Conservation (phyloP, 2,329 filamentous ascomycete genomes). For the Cytospora paraplurivora region DNA sequence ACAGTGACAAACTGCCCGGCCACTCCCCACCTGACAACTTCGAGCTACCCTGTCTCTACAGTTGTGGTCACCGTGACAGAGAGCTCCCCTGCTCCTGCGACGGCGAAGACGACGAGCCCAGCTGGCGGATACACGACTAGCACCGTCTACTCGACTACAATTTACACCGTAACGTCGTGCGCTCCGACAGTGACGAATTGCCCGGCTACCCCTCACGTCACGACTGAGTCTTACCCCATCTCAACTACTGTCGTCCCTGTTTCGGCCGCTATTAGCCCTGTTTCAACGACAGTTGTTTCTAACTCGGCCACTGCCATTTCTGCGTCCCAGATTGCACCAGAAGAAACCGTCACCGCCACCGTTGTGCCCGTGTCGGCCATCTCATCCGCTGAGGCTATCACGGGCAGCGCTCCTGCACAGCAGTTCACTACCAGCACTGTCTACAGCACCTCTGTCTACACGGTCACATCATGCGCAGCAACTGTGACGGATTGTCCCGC, state of each 20-base stretch:
- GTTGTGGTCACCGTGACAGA: constrained; percentile 49
- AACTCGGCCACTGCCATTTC: no score
- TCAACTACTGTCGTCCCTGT: constrained; percentile 48
- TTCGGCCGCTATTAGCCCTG: no score
- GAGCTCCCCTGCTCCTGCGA: constrained; percentile 45
- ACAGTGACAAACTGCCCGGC: constrained; percentile 45
- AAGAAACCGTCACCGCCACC: constrained; percentile 55
- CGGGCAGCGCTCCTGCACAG: not conserved
- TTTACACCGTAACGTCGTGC: constrained; percentile 60
- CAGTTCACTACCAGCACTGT: constrained; percentile 41
- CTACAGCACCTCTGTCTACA: constrained; percentile 49
- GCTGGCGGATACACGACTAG: constrained; percentile 36
- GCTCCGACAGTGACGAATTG: constrained; percentile 47
- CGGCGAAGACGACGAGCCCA: not conserved
- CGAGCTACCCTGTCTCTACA: constrained; percentile 41
- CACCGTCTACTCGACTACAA: constrained; percentile 44
- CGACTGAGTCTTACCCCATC: constrained; percentile 39
- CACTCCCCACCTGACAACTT: constrained; percentile 48
- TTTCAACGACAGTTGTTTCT: no score
- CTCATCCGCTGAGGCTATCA: not conserved
- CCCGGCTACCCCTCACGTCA: constrained; percentile 50
- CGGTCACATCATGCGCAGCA: constrained; percentile 58
- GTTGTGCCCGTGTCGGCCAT: constrained; percentile 34
- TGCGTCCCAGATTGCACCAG: constrained; percentile 52
- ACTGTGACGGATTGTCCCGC: constrained; percentile 43